Conservation (phyloP, 441 rosid species). For the Jatropha podagrica region DNA sequence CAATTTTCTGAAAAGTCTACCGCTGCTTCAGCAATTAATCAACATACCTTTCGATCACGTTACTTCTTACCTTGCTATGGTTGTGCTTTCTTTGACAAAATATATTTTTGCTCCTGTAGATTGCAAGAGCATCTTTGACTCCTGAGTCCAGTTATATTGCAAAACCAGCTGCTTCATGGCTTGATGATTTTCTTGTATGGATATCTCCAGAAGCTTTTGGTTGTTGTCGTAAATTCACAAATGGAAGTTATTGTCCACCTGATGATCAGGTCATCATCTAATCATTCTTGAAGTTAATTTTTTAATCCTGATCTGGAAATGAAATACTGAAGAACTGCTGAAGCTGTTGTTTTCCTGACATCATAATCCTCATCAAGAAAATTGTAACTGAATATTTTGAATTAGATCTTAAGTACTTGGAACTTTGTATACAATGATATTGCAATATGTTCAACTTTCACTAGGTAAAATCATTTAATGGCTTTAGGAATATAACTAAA, state of each 20-base stretch:
- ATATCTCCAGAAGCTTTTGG: conserved; percentile 99
- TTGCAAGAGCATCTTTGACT: conserved; percentile 76
- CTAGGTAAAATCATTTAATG: neutral
- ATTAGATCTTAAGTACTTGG: neutral
- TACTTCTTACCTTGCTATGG: neutral
- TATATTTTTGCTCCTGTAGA: conserved; percentile 42
- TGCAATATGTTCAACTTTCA: conserved; percentile 1
- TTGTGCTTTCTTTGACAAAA: conserved; percentile 18
- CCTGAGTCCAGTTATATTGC: conserved; percentile 93
- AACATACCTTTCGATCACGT: conserved; percentile 1
- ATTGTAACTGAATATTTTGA: conserved; percentile 2
- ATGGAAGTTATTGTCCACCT: conserved; percentile 96
- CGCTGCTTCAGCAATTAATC: conserved; percentile 12
- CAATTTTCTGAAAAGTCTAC: neutral
- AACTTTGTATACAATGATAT: neutral
- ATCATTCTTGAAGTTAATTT: conserved; percentile 16
- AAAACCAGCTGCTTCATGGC: conserved; percentile 99
- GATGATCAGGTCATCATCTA: conserved; percentile 76
- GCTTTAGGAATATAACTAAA: neutral
- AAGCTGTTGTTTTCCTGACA: neutral
- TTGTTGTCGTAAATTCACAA: conserved; percentile 92
- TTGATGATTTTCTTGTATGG: conserved; percentile 99
- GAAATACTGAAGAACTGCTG: neutral
- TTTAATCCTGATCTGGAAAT: conserved; percentile 7
- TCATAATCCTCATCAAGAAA: neutral